Evolutionary conservation across 208 protist genomes (phyloP).

Genomic region (Crithidia sp.): DNA sequence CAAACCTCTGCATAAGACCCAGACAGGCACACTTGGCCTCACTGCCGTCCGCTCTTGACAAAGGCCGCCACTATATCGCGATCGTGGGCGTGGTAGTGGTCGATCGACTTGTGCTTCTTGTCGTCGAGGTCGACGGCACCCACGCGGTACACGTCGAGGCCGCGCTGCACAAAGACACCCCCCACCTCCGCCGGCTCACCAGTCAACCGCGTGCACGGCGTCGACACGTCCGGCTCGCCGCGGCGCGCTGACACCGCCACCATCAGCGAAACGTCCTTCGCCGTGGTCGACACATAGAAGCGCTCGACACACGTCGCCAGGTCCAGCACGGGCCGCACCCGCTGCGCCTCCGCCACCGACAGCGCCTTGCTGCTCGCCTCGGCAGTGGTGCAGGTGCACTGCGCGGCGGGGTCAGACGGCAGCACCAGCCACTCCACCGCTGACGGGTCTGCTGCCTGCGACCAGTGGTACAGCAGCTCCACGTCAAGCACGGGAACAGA

Average conservation of each 20-base stretch:
- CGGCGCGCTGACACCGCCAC: slow-evolving; percentile 39
- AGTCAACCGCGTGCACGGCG: not conserved
- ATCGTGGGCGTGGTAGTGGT: slow-evolving; percentile 65
- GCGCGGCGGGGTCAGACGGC: not conserved
- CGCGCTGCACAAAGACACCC: slow-evolving; percentile 28
- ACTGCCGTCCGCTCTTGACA: not conserved
- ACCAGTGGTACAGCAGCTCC: slow-evolving; percentile 71
- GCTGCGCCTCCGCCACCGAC: not conserved
- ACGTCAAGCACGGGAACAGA: slow-evolving; percentile 56
- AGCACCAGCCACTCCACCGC: slow-evolving; percentile 54
- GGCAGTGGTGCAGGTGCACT: slow-evolving; percentile 20
- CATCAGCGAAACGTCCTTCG: slow-evolving; percentile 74
- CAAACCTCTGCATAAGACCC: not conserved
- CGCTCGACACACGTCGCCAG: slow-evolving; percentile 48
- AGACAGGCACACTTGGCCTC: not conserved
- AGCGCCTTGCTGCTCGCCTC: not conserved
- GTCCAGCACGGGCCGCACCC: slow-evolving; percentile 33
- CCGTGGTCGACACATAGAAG: slow-evolving; percentile 78
- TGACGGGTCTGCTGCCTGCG: slow-evolving; percentile 28
- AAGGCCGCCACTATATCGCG: slow-evolving; percentile 48
- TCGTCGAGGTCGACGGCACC: slow-evolving; percentile 77
- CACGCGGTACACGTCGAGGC: slow-evolving; percentile 45
- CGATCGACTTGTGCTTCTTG: slow-evolving; percentile 74
- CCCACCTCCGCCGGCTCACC: slow-evolving; percentile 6
- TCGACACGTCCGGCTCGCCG: slow-evolving; percentile 8